Evolutionary conservation across 2,329 filamentous ascomycete species (phyloP).

Genomic region (Phoma sp.): DNA sequence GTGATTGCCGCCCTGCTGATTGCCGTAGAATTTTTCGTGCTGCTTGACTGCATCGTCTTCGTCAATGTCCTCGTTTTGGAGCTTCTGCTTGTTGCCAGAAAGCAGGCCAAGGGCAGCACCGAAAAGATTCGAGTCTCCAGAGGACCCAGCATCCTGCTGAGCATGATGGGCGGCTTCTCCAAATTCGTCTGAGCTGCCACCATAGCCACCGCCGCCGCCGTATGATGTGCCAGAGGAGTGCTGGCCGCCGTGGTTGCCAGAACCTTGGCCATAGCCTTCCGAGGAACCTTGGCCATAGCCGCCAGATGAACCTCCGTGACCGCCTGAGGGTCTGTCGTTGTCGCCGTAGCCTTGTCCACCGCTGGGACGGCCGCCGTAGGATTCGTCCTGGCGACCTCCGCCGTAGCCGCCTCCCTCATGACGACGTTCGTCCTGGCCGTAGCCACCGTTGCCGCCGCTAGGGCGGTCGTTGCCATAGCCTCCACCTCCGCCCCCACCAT

Average conservation of each 20-base stretch:
- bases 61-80: conserved; percentile 62
- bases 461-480: conserved; percentile 1
- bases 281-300: conserved; percentile 21
- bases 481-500: neutral
- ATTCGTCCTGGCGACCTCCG: conserved; percentile 19
- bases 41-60: conserved; percentile 72
- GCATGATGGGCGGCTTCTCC: conserved; percentile 63
- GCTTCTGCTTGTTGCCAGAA: conserved; percentile 58
- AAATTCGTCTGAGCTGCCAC: conserved; percentile 58
- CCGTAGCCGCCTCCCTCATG: conserved; percentile 13
- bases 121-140: conserved; percentile 62
- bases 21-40: conserved; percentile 76
- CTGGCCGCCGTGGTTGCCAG: conserved; percentile 33
- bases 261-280: conserved; percentile 28
- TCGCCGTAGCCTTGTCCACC: conserved; percentile 19
- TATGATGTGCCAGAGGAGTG: conserved; percentile 53
- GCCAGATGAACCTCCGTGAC: conserved; percentile 6
- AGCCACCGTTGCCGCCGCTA: neutral
- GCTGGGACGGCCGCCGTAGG: conserved; percentile 19
- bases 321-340: conserved; percentile 33
- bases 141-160: conserved; percentile 58
- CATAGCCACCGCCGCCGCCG: conserved; percentile 49
- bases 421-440: no score
- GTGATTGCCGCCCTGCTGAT: conserved; percentile 50
- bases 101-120: conserved; percentile 62